Evolutionary conservation across 805 yeast species (phyloP).

Genomic region (Kodamaea kaohsiungensis): DNA sequence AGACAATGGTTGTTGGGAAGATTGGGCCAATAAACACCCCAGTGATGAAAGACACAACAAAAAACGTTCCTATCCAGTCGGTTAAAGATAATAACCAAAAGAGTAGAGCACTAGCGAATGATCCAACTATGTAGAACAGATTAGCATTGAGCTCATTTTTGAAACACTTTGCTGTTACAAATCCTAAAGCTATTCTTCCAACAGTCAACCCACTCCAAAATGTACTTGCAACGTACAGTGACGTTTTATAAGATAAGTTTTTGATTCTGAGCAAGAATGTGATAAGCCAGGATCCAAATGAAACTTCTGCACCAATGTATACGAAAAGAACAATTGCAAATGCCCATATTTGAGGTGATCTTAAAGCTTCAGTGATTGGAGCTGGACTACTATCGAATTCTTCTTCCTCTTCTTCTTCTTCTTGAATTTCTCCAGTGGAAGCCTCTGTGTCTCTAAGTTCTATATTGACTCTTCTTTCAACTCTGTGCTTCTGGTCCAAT

Average conservation of each 20-base stretch:
- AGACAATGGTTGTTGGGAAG: conserved; percentile 68
- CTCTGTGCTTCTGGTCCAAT: conserved; percentile 12
- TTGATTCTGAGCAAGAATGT: conserved; percentile 47
- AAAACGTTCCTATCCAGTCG: conserved; percentile 27
- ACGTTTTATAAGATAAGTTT: conserved; percentile 30
- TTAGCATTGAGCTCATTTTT: conserved; percentile 49
- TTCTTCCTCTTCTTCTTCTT: background rate
- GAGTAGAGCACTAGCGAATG: conserved; percentile 28
- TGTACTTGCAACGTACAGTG: conserved; percentile 50
- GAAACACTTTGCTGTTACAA: conserved; percentile 52
- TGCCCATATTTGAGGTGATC: conserved; percentile 38
- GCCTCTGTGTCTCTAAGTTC: background rate
- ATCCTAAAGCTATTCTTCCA: conserved; percentile 52
- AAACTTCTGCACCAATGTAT: conserved; percentile 54
- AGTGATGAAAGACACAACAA: conserved; percentile 37
- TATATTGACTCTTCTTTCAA: conserved; percentile 1
- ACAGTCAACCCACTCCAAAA: conserved; percentile 54
- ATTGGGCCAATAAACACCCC: conserved; percentile 56
- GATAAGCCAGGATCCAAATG: conserved; percentile 56
- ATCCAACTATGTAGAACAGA: conserved; percentile 34
- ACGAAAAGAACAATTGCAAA: conserved; percentile 45
- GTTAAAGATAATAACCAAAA: conserved; percentile 36
- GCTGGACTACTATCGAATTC: conserved; percentile 10
- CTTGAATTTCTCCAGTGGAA: background rate
- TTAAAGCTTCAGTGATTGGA: conserved; percentile 33